Base-by-base conservation (phyloP, 768 basidiomycete genomes). In the Xanthoconium purpureum region DNA sequence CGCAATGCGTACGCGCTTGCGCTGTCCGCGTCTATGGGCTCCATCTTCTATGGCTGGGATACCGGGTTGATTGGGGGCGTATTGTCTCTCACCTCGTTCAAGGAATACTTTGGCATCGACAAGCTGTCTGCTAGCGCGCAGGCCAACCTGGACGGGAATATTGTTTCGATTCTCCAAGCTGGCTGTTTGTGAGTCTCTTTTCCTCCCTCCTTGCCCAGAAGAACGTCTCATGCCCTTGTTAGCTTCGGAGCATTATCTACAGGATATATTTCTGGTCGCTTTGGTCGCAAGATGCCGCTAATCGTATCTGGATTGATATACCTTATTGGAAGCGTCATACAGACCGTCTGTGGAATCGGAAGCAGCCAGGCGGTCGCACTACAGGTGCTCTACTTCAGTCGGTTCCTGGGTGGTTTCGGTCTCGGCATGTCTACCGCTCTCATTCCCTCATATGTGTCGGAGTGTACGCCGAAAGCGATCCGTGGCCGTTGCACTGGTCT, bases 351-450 rank as follows among this genome's bases (percentile, higher is more conserved):
- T 20, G 79, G 80, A 1, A 56, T 81, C 1, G 77, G 78, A 17
- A 75, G 67, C 57, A 72, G 64, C 42, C 67, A 61, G 52, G 49
- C 30, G 6, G 71, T 74, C 3, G 77, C 67, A 13, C 63, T 78
- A 11, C 64, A 63, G 10, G 72, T 78, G 8, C 70, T 80, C 37
- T 80, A 77, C 58, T 77, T 77, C 60, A 73, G 78, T 50, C 76
- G 83, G 5, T 87, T 86, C 67, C 53, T 88, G 0, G 77, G 80
- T 7, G 86, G 87, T 18, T 72, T 85, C 49, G 84, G 86, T 8
- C 76, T 85, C 30, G 83, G 84, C 14, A 78, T 80, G 75, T 73
- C 78, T 8, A 75, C 77, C 2, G 78, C 80, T 5, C 65, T 82
- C 2, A 75, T 80, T 6, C 80, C 81, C 13, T 72, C 78, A 0